phyloP scores from a whole-genome alignment of 345 rosid genomes.

The Isatis tinctoria region DNA sequence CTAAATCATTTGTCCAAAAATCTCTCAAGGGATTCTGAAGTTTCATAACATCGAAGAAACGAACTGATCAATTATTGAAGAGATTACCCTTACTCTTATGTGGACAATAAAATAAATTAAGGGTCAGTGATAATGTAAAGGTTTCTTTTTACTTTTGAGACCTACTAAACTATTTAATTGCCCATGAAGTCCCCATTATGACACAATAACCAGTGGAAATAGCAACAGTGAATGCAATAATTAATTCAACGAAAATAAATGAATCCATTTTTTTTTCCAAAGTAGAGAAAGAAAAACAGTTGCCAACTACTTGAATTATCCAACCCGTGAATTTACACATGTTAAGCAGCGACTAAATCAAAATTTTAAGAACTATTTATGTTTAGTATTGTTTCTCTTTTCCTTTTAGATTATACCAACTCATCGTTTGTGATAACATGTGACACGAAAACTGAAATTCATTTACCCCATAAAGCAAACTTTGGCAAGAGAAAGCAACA shows the following conservation, averaged over 20 bases:
- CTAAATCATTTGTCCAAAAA: no score
- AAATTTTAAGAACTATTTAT: background rate
- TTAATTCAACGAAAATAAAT: background rate
- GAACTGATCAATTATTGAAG: background rate
- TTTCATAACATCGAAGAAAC: background rate
- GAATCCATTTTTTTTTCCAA: background rate
- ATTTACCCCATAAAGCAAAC: background rate
- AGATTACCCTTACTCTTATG: background rate
- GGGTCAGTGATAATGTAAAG: background rate
- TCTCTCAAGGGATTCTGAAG: background rate
- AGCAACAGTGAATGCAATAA: conserved; percentile 6
- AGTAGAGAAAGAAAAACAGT: background rate
- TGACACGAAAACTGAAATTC: background rate
- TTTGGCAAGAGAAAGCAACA: background rate
- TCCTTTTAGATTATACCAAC: background rate
- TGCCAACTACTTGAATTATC: conserved; percentile 19
- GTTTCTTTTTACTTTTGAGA: conserved; percentile 6
- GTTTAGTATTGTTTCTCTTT: background rate
- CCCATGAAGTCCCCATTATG: conserved; percentile 23
- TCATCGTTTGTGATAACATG: background rate
- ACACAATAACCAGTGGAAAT: conserved; percentile 1
- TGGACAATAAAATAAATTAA: background rate
- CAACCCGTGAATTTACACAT: background rate
- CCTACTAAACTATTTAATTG: conserved; percentile 18
- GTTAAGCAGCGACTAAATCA: background rate